Evolutionary conservation across 2,329 filamentous ascomycete genomes (phyloP).

Genomic region (Trichoderma arundinaceum): DNA sequence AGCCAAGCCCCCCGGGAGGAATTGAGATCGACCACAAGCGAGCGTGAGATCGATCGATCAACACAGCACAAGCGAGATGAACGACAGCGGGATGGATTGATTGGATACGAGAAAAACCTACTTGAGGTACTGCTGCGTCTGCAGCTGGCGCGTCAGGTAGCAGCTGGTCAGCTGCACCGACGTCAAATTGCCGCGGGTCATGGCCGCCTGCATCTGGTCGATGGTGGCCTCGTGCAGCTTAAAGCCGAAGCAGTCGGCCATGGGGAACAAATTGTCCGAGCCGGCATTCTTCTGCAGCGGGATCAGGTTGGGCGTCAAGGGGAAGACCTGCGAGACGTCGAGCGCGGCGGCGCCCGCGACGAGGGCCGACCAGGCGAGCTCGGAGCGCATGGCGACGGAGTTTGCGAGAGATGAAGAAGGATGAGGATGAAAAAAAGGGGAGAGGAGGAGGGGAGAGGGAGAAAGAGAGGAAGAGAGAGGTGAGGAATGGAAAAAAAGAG

Average conservation of each 20-base stretch:
- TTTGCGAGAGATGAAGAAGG: neutral
- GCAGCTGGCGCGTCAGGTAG: constrained; percentile 64
- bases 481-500: neutral
- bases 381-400: constrained; percentile 35
- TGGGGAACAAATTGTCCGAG: constrained; percentile 59
- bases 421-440: neutral
- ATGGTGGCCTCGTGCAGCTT: constrained; percentile 72
- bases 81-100: neutral
- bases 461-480: neutral
- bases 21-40: neutral
- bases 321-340: constrained; percentile 26
- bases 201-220: constrained; percentile 66
- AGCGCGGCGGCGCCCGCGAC: constrained; percentile 31
- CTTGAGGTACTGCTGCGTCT: constrained; percentile 70
- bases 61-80: neutral
- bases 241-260: constrained; percentile 65
- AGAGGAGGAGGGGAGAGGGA: neutral
- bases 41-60: constrained; percentile 7
- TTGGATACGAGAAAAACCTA: constrained; percentile 42
- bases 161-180: constrained; percentile 64
- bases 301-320: constrained; percentile 40
- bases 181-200: constrained; percentile 61
- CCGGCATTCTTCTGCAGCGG: constrained; percentile 47
- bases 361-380: constrained; percentile 37
- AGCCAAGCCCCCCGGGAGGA: neutral